Percentiles rank a stretch among this genome's conserved stretches.
Evolutionary conservation across 768 basidiomycete species (phyloP).

Genomic region (Tremella fuciformis): DNA sequence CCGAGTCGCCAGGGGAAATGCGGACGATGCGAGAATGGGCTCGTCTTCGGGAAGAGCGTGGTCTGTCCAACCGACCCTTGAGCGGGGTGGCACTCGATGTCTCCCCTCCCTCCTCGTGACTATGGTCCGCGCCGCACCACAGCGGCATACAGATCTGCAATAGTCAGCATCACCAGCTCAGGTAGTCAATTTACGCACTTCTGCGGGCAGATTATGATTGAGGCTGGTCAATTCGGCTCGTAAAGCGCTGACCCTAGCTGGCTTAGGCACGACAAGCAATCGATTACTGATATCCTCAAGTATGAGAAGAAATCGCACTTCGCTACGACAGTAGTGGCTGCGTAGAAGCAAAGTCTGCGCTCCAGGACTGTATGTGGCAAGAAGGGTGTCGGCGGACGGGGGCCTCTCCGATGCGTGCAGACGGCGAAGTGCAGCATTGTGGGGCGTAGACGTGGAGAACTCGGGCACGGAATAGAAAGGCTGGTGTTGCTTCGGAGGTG

Average conservation of each 20-base stretch:
- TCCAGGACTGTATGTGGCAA: constrained; percentile 66
- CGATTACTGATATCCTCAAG: constrained; percentile 91
- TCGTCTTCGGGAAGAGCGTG: constrained; percentile 55
- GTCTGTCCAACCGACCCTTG: constrained; percentile 56
- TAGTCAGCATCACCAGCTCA: constrained; percentile 1
- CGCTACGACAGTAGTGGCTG: constrained; percentile 84
- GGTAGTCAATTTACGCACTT: constrained; percentile 65
- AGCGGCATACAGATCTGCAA: constrained; percentile 54
- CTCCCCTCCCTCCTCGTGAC: constrained; percentile 52
- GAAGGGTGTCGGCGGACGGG: constrained; percentile 54
- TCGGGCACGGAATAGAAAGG: constrained; percentile 46
- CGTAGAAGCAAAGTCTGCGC: constrained; percentile 72
- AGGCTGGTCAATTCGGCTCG: constrained; percentile 90
- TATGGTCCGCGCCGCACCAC: constrained; percentile 54
- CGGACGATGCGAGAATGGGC: constrained; percentile 93
- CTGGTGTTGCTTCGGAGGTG: constrained; percentile 26
- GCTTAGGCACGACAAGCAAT: constrained; percentile 84
- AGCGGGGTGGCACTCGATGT: constrained; percentile 56
- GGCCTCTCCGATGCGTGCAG: constrained; percentile 36
- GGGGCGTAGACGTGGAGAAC: constrained; percentile 25
- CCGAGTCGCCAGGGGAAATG: constrained; percentile 95
- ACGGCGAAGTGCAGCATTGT: constrained; percentile 14
- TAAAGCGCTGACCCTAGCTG: constrained; percentile 91
- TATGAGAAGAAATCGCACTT: constrained; percentile 81
- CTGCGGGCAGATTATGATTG: constrained; percentile 94